Evolutionary conservation across 83 land plant species (phyloP).

Genomic region (Picea abies): DNA sequence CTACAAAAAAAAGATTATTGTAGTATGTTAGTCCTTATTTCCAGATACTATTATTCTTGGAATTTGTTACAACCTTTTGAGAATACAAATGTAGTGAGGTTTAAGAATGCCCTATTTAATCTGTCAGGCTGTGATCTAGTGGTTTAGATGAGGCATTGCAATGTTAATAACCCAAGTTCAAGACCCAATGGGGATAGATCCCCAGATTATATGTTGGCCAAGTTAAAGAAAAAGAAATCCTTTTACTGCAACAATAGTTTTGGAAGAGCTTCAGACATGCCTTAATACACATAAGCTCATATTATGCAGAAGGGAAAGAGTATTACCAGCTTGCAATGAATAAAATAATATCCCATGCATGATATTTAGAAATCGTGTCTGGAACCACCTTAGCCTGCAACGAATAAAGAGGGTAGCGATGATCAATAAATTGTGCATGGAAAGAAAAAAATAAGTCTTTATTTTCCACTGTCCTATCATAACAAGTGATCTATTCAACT

Average conservation of each 20-base stretch:
- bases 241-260: too few species aligned
- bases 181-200: too few species aligned
- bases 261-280: not conserved
- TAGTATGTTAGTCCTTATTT: conserved; percentile 5
- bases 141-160: too few species aligned
- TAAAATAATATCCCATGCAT: conserved; percentile 67
- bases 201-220: too few species aligned
- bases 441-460: not conserved
- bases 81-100: too few species aligned
- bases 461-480: not conserved
- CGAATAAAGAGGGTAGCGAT: not conserved
- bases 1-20: conserved; percentile 34
- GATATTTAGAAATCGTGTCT: conserved; percentile 24
- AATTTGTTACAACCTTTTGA: too few species aligned
- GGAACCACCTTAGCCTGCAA: conserved; percentile 29
- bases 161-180: too few species aligned
- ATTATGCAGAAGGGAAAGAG: not conserved
- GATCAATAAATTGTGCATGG: not conserved
- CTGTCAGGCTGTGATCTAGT: too few species aligned
- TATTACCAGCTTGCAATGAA: conserved; percentile 44
- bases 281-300: not conserved
- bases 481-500: not conserved
- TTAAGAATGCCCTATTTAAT: too few species aligned
- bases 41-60: too few species aligned
- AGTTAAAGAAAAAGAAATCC: too few species aligned